Evolutionary conservation across 2,329 filamentous ascomycete species (phyloP), one percentile per base, ranked within the genome.

Genomic region (Hirsutella thompsonii): DNA sequence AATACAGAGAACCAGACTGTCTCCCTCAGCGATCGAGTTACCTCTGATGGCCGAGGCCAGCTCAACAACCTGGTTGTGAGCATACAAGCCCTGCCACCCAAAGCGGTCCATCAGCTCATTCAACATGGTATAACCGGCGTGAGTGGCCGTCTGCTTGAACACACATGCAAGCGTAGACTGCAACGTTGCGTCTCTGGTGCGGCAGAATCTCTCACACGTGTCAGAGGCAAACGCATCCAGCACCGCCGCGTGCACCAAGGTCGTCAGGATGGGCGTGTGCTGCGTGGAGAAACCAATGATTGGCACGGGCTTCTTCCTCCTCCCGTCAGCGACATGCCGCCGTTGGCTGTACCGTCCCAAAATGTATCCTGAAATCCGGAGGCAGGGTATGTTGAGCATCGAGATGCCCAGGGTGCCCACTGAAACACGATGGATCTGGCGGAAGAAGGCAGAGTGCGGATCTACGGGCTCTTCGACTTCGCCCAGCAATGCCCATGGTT

Each of bases 81-180:
- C 30, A 26, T 46, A 55, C 4, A 57, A 39, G 2, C 54, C 55
- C 32, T 53, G 52, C 54, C 50, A 55, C 8, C 53, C 53, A 36
- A 52, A 56, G 20, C 53, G 44, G 13, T 57, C 55, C 13, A 43
- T 39, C 13, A 56, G 40, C 36, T 56, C 49, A 21, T 38, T 46
- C 3, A 53, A 14, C 4, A 43, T n/a, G 11, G 28, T 18, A 8
- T 2, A 16, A 16, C n/a, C 23, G 21, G 16, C 5, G 4, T 38
- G 13, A 18, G 23, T 28, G 2, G 35, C 20, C 20, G 21, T 20
- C 11, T 38, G 37, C 26, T 38, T 38, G 19, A 30, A 20, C 10
- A 38, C 23, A 13, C 37, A 38, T 6, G 26, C 37, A 16, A 38
- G 16, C 18, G 26, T 28, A 8, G 36, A 28, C 5, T 18, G 16